Percentiles rank a stretch among this genome's conserved stretches.
Conservation (phyloP, 108 stramenopile genomes). For the Asterionellopsis glacialis region DNA sequence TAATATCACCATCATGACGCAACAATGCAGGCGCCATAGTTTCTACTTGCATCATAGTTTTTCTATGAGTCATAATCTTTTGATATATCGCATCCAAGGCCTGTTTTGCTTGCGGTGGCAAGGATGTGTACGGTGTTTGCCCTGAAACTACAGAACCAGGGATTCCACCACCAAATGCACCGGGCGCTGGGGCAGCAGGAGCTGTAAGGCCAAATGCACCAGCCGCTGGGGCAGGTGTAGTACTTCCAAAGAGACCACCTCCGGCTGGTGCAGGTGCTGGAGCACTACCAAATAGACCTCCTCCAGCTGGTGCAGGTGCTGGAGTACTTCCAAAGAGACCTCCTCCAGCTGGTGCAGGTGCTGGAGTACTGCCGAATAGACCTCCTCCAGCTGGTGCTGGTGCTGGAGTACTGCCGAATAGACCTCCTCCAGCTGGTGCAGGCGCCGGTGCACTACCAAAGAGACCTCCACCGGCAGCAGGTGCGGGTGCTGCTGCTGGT, state of each 20-base stretch:
- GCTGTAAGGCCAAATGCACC: slow-evolving; percentile 41
- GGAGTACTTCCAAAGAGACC: slow-evolving; percentile 52
- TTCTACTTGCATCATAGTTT: slow-evolving; percentile 50
- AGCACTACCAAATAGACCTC: slow-evolving; percentile 34
- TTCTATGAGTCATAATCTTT: slow-evolving; percentile 75
- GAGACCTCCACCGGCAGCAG: slow-evolving; percentile 17
- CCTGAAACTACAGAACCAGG: slow-evolving; percentile 39
- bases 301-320: slow-evolving; percentile 43
- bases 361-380: slow-evolving; percentile 20
- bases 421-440: slow-evolving; percentile 25
- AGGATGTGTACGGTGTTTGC: slow-evolving; percentile 47
- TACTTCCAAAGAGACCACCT: slow-evolving; percentile 55
- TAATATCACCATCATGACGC: slow-evolving; percentile 1
- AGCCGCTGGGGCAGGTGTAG: slow-evolving; percentile 28
- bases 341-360: slow-evolving; percentile 29
- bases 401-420: slow-evolving; percentile 20
- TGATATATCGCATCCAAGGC: slow-evolving; percentile 70
- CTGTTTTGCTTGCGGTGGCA: slow-evolving; percentile 55
- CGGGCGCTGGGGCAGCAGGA: slow-evolving; percentile 18
- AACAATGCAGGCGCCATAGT: slow-evolving; percentile 70
- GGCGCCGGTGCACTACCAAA: slow-evolving; percentile 19
- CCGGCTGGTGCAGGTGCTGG: slow-evolving; percentile 32
- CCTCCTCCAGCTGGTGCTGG: slow-evolving; percentile 28
- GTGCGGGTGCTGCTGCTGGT: slow-evolving; percentile 9
- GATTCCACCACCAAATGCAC: slow-evolving; percentile 16